Evolutionary conservation across 768 basidiomycete genomes (phyloP), one percentile per base, ranked within the genome.

Genomic region (Boletus fagicola): DNA sequence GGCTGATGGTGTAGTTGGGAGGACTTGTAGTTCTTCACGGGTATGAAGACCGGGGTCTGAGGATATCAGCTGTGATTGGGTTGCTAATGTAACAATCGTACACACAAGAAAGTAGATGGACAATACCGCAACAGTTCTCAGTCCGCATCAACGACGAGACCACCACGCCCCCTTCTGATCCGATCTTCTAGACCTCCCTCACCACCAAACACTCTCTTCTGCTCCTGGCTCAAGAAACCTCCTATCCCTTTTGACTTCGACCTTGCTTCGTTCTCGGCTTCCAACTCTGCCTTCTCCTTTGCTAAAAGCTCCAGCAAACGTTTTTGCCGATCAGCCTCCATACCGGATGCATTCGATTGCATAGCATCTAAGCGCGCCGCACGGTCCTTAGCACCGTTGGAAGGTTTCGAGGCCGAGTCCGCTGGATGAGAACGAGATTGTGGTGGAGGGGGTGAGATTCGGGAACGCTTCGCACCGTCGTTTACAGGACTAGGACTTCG

Each of bases 311-410:
- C 76, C 4, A 83, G 77, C 11, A 98, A 76, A 22, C 90, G 83
- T 60, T 85, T 82, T 58, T 88, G 83, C 26, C 95, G 85, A 45
- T 93, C 86, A 0, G 72, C 70, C 46, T 83, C 81, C 76, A 93
- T 79, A 9, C 72, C 71, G n/a, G 77, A 71, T 1, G 96, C 96
- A 57, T 87, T 83, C 2, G 80, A 74, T 24, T 86, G 74, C 96
- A 98, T 98, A 5, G 93, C 89, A 0, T 92, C 95, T 30, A 98
- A 77, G n/a, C 91, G 86, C 28, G 90, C 89, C 4, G 86, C 86
- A 35, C 94, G 87, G 30, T 87, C 88, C 1, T 80, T 77, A 9
- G 73, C 68, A 51, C 63, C 57, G 49, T 69, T 63, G 35, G 67
- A 51, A 31, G 56, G 30, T 26, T 63, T 63, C 20, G 68, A 53